Base-by-base conservation (phyloP, 805 yeast species). In the Metschnikowia similis region DNA sequence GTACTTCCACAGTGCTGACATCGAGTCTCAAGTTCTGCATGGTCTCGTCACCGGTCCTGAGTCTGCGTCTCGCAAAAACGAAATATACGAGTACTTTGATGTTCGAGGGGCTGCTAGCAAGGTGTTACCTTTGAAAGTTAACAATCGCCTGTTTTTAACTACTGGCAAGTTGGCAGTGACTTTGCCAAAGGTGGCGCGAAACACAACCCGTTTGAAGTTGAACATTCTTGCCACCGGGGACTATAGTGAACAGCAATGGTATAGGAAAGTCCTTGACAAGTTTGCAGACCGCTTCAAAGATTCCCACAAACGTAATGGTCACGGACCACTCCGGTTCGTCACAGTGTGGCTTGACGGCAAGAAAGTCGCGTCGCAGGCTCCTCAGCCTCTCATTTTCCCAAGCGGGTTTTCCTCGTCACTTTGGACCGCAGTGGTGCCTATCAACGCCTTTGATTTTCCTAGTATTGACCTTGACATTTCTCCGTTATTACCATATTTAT, bases 241-340 rank as follows among this genome's bases (percentile, higher is more conserved):
- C 58, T 85, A 84, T 2, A 82, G 77, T 34, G 96, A 89, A 66
- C 96, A 89, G 63, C 86, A 87, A 59, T 89, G 95, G 95, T 89
- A 84, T 65, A 66, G 82, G 2, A 85, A 87, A 55, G 70, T 74
- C 9, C 51, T 84, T 39, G 87, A 82, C 56, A 61, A 70, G 41
- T 75, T 66, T 54, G 66, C 63, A n/a, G 62, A 70, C 37, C 58
- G 59, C n/a, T 81, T 80, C 53, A 60, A 56, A 1, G 52, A 53
- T 21, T 55, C 56, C 11, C 58, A 67, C 21, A 59, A 58, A 5
- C 69, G 79, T 14, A 60, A 66, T 10, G 87, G 87, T 6, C 85
- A 82, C 62, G 94, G 94, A 0, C 91, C 96, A 0, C 72, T 83
- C 43, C 76, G 96, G 49, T 71, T 82, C 27, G 72, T 87, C 13